These are phyloP conservation scores for Triticum urartu DNA, from an alignment of 176 grass and related monocot genomes.

Conservation along the genomic window DNA sequence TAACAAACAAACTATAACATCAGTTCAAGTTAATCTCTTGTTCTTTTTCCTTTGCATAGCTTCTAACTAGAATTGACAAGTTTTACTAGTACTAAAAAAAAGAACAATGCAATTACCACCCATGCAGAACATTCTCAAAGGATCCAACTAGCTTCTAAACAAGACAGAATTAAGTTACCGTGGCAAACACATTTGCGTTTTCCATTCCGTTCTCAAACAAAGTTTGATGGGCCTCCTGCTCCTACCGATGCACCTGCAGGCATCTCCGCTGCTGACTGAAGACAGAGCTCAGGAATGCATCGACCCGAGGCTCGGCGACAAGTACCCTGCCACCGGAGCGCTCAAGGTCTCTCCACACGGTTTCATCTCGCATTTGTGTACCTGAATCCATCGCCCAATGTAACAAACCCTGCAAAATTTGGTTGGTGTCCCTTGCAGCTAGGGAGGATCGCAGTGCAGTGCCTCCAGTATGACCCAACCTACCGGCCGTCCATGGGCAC, in stretches of 20 bases:
- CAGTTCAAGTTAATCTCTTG: not conserved
- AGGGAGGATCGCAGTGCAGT: slow-evolving; percentile 51
- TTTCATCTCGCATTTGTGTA: not conserved
- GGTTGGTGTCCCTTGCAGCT: slow-evolving; percentile 31
- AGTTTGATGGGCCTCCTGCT: not conserved
- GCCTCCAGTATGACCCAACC: slow-evolving; percentile 43
- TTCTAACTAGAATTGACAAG: not conserved
- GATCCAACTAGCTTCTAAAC: not conserved
- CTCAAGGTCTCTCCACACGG: slow-evolving; percentile 29
- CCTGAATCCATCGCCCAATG: not conserved
- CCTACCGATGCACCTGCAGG: slow-evolving; percentile 14
- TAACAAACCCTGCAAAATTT: not conserved
- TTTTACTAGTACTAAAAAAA: not conserved
- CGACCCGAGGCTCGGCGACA: slow-evolving; percentile 45
- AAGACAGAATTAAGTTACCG: not conserved
- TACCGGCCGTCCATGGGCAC: slow-evolving; percentile 55
- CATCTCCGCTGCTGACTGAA: slow-evolving; percentile 43
- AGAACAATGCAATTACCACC: not conserved
- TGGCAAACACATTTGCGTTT: not conserved
- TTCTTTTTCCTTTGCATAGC: not conserved
- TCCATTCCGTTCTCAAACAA: not conserved
- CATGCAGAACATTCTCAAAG: no score
- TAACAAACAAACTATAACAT: not conserved
- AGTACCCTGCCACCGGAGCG: slow-evolving; percentile 41
- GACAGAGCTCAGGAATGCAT: slow-evolving; percentile 58